Evolutionary conservation across 2,329 filamentous ascomycete genomes (phyloP), one percentile per base, ranked within the genome.

Genomic region (Sporothrix sp.): DNA sequence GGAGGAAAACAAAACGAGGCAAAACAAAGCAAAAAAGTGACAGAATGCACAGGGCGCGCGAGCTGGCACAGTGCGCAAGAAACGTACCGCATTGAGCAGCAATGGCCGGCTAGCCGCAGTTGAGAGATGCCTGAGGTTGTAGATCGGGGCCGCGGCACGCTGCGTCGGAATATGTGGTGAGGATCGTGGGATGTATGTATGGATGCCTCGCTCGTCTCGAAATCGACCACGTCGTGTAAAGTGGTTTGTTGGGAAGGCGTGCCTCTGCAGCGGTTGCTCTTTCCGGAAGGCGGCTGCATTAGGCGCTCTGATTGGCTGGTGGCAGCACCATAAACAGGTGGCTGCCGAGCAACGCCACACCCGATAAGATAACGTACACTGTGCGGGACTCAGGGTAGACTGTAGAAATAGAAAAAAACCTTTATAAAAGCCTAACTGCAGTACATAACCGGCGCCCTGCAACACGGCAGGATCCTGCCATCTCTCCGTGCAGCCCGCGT

Each of bases 341-440:
- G 51, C 46, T 53, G 51, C 51, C 43, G 47, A 53, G 51, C 51
- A 53, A 53, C 51, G 47, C 51, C 40, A 45, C 39, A 7, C 5
- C 4, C 10, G 45, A 45, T 48, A 40, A 49, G 44, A 43, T 52
- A 52, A 43, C 28, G 38, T 35, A 49, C 46, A 33, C 46, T 35
- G 46, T 49, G 46, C 36, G 25, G 27, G 35, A 23, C 46, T 16
- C 6, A 13, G 33, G 21, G 46, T 48, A 48, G 35, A n/a, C n/a
- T n/a, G n/a, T n/a, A n/a, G n/a, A n/a, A n/a, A n/a, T n/a, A n/a
- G n/a, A n/a, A n/a, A n/a, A n/a, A n/a, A n/a, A n/a, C n/a, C n/a
- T n/a, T n/a, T n/a, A n/a, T n/a, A n/a, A n/a, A 37, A 28, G 7
- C n/a, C 44, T 47, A 47, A 47, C 10, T 28, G 23, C 44, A 37